Percentiles rank a stretch among this genome's conserved stretches.
Evolutionary conservation across 352 stramenopile species (phyloP).

Genomic region (Blastocystis sp.): DNA sequence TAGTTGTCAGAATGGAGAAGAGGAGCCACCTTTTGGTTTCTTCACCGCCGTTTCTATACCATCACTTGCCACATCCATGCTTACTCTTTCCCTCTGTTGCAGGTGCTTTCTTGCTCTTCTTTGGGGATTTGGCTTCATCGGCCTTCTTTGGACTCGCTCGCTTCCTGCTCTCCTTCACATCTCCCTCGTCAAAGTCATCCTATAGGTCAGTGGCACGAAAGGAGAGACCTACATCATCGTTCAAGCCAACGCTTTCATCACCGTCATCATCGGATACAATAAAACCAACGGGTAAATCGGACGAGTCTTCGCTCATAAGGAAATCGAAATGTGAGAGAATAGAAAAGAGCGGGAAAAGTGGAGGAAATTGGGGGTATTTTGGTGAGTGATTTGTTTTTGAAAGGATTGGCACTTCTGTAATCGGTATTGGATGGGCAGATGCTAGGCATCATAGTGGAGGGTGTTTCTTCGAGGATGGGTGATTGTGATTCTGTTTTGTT

Average conservation of each 20-base stretch:
- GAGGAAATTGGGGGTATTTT: not conserved
- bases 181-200: conserved; percentile 13
- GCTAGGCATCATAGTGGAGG: no score
- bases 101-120: conserved; percentile 30
- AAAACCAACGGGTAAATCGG: not conserved
- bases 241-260: conserved; percentile 17
- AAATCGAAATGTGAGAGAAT: not conserved
- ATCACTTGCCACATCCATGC: not conserved
- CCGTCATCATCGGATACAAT: not conserved
- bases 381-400: not conserved
- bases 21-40: conserved; percentile 49
- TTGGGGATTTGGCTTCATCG: conserved; percentile 21
- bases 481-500: no score
- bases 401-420: no score
- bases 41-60: not conserved
- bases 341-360: conserved; percentile 52
- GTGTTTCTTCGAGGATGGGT: no score
- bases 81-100: conserved; percentile 18
- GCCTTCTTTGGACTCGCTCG: not conserved
- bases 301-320: not conserved
- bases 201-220: not conserved
- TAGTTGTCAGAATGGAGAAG: not conserved
- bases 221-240: not conserved
- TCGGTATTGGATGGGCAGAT: no score
- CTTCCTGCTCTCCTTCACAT: not conserved